Evolutionary conservation across 179 eudicot species (phyloP), one percentile per base, ranked within the genome.

Genomic region (Carnegiea gigantea): DNA sequence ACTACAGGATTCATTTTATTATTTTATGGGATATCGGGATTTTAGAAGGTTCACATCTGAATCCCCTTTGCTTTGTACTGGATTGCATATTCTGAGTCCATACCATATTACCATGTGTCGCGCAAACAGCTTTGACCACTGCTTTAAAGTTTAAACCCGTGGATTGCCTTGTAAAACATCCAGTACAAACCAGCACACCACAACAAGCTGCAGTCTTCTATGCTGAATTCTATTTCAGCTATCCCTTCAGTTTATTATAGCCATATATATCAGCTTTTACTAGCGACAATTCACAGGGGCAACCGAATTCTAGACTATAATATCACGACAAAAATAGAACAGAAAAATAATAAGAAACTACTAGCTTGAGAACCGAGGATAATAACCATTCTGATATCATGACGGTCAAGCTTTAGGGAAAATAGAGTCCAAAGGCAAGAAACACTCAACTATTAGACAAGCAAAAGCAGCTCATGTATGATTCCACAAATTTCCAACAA

Each of bases 321-420:
- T 62, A 62, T 21, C 79, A 67, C 36, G 12, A 70, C 9, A 67
- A 12, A 40, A 15, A 79, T 28, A 74, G 1, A 20, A 30, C 46
- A 26, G 46, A 30, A 38, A 59, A 78, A 30, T 48, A 48, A 8
- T 48, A 78, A 15, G 15, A 54, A 18, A 54, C 60, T 15, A 17
- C 21, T 9, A 70, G 54, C 80, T 54, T 70, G 30, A 54, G 76
- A 40, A 80, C n/a, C n/a, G n/a, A n/a, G n/a, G n/a, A n/a, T n/a
- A n/a, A n/a, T n/a, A n/a, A n/a, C 24, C 18, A 11, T 24, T 53
- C 36, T 33, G 53, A 28, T 44, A 23, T 20, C 49, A 77, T 43
- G 49, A 15, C 13, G 33, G 53, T 43, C 72, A 48, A 71, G 59
- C 78, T 14, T 9, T 57, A 76, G 36, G 65, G 77, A 70, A 77